A percentile compares a stretch with the other conserved stretches of the same genome.
Conservation (phyloP, 371 early-diverging fungal species). For the Mucor saturninus region DNA sequence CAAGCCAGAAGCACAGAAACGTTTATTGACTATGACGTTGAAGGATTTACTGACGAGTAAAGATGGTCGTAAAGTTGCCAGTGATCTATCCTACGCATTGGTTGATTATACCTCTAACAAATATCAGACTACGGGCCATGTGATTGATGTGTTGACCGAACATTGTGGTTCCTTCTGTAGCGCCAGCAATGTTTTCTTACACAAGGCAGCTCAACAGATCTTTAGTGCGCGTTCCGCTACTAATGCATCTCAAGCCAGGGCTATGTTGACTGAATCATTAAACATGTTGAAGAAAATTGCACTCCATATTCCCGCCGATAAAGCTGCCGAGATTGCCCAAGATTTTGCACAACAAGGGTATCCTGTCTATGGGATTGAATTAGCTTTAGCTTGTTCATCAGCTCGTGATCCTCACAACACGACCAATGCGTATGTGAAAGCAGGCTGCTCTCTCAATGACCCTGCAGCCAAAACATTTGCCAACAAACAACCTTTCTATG, state of each 20-base stretch:
- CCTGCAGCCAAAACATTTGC: constrained; percentile 34
- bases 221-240: constrained; percentile 38
- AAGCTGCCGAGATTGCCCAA: constrained; percentile 31
- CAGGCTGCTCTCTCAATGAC: constrained; percentile 43
- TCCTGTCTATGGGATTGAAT: constrained; percentile 44
- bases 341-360: constrained; percentile 28
- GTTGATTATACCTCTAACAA: constrained; percentile 19
- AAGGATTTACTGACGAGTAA: constrained; percentile 18
- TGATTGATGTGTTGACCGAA: constrained; percentile 53
- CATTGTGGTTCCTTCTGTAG: constrained; percentile 76
- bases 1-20: constrained; percentile 6
- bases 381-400: constrained; percentile 70
- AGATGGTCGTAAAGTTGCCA: constrained; percentile 16
- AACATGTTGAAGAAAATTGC: constrained; percentile 50
- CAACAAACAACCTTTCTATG: constrained; percentile 62
- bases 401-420: constrained; percentile 65
- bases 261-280: constrained; percentile 63
- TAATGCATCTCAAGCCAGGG: constrained; percentile 45
- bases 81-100: constrained; percentile 14
- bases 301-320: constrained; percentile 31
- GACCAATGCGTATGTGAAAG: constrained; percentile 46
- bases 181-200: constrained; percentile 57
- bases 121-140: constrained; percentile 12
- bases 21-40: background rate
- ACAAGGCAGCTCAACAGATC: constrained; percentile 52